Evolutionary conservation across 139 green algal species (phyloP), one percentile per base, ranked within the genome.

Genomic region (Chlorella sorokiniana): DNA sequence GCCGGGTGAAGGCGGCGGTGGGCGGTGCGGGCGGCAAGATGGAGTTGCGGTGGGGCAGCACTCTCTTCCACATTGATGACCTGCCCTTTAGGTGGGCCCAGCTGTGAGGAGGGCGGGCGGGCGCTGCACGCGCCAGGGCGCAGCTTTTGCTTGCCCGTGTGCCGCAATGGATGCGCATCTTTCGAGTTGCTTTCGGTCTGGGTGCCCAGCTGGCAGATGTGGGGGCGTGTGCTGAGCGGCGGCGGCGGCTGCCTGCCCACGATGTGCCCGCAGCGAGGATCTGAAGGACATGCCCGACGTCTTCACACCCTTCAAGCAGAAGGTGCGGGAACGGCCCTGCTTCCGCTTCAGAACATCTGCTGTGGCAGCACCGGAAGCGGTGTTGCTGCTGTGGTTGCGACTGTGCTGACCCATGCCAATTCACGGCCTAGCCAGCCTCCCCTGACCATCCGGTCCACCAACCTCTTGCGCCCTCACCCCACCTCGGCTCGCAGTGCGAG

Each of bases 301-400:
- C 2, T 99, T 98, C 92, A 99, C 96, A 0, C 94, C 93, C n/a
- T 98, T 97, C 87, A 91, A 86, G 56, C 89, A 96, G 3, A 94
- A 94, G 86, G 89, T 90, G n/a, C 76, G 91, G 40, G 69, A 81
- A 42, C n/a, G 75, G 48, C 48, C 48, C 48, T 16, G 48, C 48
- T 59, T 59, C 48, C 16, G 48, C 14, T 59, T 25, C n/a, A n/a
- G n/a, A n/a, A 56, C 48, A 56, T 56, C 48, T 25, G 48, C 11
- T 56, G 48, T 56, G 11, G 48, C 48, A 56, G 48, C 48, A 56
- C 14, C 11, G 48, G n/a, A n/a, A n/a, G n/a, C n/a, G n/a, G n/a
- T n/a, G n/a, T n/a, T n/a, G n/a, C n/a, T n/a, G n/a, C n/a, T n/a
- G n/a, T n/a, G n/a, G n/a, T n/a, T n/a, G n/a, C n/a, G n/a, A n/a